Conservation (phyloP, 2,329 filamentous ascomycete genomes). For the Aureobasidium vineae region DNA sequence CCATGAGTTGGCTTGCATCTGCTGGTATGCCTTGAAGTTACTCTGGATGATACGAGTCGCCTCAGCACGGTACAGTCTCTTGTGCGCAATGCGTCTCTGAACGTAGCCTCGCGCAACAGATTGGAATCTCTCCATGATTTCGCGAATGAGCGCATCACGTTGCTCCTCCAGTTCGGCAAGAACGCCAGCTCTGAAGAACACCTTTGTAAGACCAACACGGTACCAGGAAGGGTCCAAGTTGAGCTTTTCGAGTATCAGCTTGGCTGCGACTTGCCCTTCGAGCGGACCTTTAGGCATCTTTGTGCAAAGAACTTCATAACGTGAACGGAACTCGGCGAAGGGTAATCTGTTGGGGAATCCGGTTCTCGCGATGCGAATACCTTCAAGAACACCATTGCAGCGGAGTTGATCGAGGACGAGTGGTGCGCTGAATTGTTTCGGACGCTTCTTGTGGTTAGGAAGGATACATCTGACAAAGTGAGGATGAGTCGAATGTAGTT, state of each 20-base stretch:
- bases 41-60: constrained; percentile 91
- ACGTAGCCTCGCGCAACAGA: constrained; percentile 87
- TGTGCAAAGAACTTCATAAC: constrained; percentile 90
- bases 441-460: constrained; percentile 95
- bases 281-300: constrained; percentile 87
- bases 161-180: constrained; percentile 96
- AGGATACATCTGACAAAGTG: constrained; percentile 98
- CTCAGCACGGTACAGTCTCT: constrained; percentile 90
- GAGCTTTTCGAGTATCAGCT: constrained; percentile 85
- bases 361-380: constrained; percentile 93
- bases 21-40: constrained; percentile 89
- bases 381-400: constrained; percentile 98
- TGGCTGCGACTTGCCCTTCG: constrained; percentile 82
- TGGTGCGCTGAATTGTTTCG: constrained; percentile 86
- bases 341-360: constrained; percentile 92
- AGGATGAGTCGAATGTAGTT: constrained; percentile 93
- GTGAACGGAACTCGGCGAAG: constrained; percentile 90
- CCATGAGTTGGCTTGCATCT: constrained; percentile 91
- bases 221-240: constrained; percentile 82
- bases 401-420: constrained; percentile 97
- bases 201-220: constrained; percentile 91
- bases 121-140: constrained; percentile 93
- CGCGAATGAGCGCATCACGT: constrained; percentile 84
- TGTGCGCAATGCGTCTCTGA: constrained; percentile 83
- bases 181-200: constrained; percentile 96